phyloP scores from a whole-genome alignment of 2,329 filamentous ascomycete species.

The Colletotrichum spaethianum region DNA sequence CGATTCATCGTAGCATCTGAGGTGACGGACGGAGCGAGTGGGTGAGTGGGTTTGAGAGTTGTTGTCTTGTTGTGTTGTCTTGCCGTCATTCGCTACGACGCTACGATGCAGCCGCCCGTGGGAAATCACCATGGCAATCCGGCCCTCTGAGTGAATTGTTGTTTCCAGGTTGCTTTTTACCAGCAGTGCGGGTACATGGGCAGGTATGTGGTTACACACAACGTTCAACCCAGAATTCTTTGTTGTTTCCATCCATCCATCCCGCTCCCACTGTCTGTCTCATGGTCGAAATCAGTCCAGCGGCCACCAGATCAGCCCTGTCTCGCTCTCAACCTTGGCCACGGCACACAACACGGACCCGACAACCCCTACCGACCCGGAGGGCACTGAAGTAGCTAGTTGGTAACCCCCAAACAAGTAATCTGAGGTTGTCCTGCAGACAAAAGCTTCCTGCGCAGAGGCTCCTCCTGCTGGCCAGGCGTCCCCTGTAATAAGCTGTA shows the following conservation, averaged over 20 bases:
- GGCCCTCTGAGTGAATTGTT: constrained; percentile 3
- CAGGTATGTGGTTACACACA: neutral
- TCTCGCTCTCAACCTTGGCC: neutral
- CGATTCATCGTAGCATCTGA: neutral
- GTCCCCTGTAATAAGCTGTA: constrained; percentile 31
- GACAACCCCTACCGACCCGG: neutral
- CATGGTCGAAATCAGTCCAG: neutral
- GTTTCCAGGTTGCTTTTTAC: constrained; percentile 2
- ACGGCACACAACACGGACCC: constrained; percentile 1
- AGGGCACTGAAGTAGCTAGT: neutral
- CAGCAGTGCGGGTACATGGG: constrained; percentile 19
- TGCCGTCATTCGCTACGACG: constrained; percentile 31
- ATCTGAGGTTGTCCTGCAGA: constrained; percentile 30
- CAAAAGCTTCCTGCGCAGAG: constrained; percentile 28
- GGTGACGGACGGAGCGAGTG: neutral
- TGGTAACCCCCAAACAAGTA: constrained; percentile 9
- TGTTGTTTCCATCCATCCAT: constrained; percentile 21
- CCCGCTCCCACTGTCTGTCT: neutral
- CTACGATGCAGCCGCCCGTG: constrained; percentile 20
- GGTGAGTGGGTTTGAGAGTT: constrained; percentile 3
- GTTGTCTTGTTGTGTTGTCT: constrained; percentile 39
- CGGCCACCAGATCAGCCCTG: neutral
- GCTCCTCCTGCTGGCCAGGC: constrained; percentile 27
- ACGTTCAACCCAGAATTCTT: neutral
- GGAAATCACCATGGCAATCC: constrained; percentile 33